Base-by-base conservation (phyloP, 2,329 filamentous ascomycete genomes). In the Fusarium sp. region DNA sequence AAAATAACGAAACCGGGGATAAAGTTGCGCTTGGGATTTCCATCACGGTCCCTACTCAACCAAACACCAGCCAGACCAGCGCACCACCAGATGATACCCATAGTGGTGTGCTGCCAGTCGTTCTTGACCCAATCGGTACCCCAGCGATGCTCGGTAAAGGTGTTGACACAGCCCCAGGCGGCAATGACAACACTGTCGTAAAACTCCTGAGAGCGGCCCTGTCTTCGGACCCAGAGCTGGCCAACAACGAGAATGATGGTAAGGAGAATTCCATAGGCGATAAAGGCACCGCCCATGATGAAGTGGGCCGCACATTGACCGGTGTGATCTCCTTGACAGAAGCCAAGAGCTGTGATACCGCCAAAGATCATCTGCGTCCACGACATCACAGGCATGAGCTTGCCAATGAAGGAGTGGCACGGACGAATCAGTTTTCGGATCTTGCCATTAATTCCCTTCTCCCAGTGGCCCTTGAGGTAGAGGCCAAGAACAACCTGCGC, bases 41-140 rank as follows among this genome's bases (percentile, higher is more conserved):
- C 95, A 67, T 95, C 90, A 58, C 93, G 89, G 77, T 91, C 93
- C 67, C 89, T 88, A 78, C 94, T 97, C 39, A 99, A 85, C 96
- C 95, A 99, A 53, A 99, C 87, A 42, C 96, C 96, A 13, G 95
- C 87, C 31, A 99, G 83, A 24, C 96, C 96, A 9, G 96, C 95
- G 74, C 90, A 92, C 95, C 95, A 99, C 96, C 96, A 99, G 52
- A 99, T 90, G 66, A 99, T 89, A n/a, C 96, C 96, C 95, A 99
- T 98, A n/a, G 92, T 93, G 0, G 96, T 99, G 80, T 99, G 96
- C 79, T 99, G 95, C 82, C 97, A 89, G 79, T 99, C 96, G 76
- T 98, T 98, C 80, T 88, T 89, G 53, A 92, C 94, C 96, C 96
- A 99, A 1, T 88, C 87, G 1, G 85, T 85, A 56, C 96, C 96